Percentiles rank a stretch among this genome's conserved stretches.
Conservation (phyloP, 2,329 filamentous ascomycete genomes). For the Plenodomus tracheiphilus region DNA sequence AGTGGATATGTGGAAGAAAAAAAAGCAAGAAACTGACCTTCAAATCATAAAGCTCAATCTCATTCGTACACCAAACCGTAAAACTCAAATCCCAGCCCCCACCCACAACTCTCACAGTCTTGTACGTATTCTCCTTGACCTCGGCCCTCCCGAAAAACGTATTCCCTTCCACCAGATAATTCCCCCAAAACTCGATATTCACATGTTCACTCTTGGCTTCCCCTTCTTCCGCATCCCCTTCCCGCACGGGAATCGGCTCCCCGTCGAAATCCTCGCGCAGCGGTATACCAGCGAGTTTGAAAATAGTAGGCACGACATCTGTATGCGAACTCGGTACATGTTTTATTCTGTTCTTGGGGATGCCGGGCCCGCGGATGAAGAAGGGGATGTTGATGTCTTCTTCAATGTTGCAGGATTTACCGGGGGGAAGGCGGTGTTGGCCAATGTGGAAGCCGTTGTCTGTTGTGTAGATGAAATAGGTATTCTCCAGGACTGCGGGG, state of each 20-base stretch:
- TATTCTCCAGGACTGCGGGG: constrained; percentile 52
- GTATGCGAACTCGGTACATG: constrained; percentile 42
- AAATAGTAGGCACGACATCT: constrained; percentile 47
- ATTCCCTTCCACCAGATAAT: constrained; percentile 30
- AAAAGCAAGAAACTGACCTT: constrained; percentile 42
- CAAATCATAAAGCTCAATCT: constrained; percentile 68
- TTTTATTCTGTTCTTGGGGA: constrained; percentile 28
- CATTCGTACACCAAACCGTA: constrained; percentile 70
- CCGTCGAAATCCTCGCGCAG: constrained; percentile 44
- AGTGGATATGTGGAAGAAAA: background rate
- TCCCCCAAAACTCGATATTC: constrained; percentile 49
- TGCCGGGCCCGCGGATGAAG: constrained; percentile 45
- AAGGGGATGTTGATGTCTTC: constrained; percentile 50
- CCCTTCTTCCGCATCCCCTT: constrained; percentile 6
- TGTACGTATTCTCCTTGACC: constrained; percentile 61
- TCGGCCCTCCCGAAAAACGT: constrained; percentile 6
- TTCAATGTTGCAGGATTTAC: constrained; percentile 47
- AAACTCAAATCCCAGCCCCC: constrained; percentile 65
- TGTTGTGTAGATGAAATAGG: constrained; percentile 47
- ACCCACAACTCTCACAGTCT: constrained; percentile 59
- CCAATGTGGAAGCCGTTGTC: constrained; percentile 50
- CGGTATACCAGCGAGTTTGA: constrained; percentile 39
- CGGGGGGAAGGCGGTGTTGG: constrained; percentile 47
- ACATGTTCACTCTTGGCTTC: constrained; percentile 40
- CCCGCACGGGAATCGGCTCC: constrained; percentile 37